Conservation (phyloP, 169 alveolate species). For the Plasmodium fragile region DNA sequence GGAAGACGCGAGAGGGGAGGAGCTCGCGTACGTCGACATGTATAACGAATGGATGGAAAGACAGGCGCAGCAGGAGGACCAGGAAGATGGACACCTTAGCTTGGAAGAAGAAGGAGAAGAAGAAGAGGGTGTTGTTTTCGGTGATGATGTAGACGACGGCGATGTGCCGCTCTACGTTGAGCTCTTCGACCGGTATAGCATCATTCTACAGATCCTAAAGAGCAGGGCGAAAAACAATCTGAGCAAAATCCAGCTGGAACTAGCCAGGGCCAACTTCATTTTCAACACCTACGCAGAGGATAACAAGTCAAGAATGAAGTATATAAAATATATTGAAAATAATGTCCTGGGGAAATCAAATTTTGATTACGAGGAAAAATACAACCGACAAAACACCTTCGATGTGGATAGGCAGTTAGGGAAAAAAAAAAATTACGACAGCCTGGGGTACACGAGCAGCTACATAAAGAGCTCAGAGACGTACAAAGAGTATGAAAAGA, state of each 20-base stretch:
- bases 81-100: not conserved
- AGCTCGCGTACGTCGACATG: conserved; percentile 3
- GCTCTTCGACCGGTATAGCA: conserved; percentile 89
- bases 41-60: conserved; percentile 33
- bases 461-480: conserved; percentile 88
- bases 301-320: conserved; percentile 75
- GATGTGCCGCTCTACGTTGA: conserved; percentile 76
- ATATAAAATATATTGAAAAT: conserved; percentile 60
- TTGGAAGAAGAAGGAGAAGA: not conserved
- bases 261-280: conserved; percentile 87
- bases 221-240: conserved; percentile 85
- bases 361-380: conserved; percentile 28
- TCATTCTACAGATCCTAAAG: conserved; percentile 89
- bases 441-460: conserved; percentile 76
- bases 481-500: conserved; percentile 71
- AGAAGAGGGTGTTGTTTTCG: not conserved
- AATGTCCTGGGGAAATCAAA: conserved; percentile 46
- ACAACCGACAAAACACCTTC: conserved; percentile 78
- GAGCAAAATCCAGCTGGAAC: conserved; percentile 86
- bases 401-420: conserved; percentile 82
- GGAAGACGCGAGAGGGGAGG: not conserved
- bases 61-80: conserved; percentile 17
- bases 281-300: conserved; percentile 86
- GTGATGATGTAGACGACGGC: not conserved
- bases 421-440: conserved; percentile 11